A percentile compares a stretch with the other conserved stretches of the same genome.
Evolutionary conservation across 2,329 filamentous ascomycete species (phyloP).

Genomic region (Pseudovirgaria hyperparasitica): DNA sequence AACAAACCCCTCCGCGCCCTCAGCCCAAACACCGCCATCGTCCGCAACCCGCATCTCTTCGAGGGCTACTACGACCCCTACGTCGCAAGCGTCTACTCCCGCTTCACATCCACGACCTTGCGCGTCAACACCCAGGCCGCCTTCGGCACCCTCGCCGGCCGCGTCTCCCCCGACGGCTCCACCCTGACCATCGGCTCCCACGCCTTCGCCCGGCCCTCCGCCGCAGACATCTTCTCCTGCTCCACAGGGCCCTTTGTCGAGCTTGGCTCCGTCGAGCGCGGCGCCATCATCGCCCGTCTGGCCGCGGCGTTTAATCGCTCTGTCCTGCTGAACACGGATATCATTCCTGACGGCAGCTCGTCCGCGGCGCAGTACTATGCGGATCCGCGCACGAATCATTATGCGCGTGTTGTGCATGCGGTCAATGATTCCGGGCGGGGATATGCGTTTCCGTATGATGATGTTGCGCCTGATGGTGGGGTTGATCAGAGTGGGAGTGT

Average conservation of each 20-base stretch:
- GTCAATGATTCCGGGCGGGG: slow-evolving; percentile 47
- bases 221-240: slow-evolving; percentile 52
- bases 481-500: slow-evolving; percentile 43
- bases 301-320: slow-evolving; percentile 64
- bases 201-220: slow-evolving; percentile 7
- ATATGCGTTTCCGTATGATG: slow-evolving; percentile 57
- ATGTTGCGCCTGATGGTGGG: slow-evolving; percentile 46
- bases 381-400: slow-evolving; percentile 38
- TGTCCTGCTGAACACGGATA: slow-evolving; percentile 43
- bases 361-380: slow-evolving; percentile 20
- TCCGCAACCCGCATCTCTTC: slow-evolving; percentile 35
- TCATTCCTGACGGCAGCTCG: slow-evolving; percentile 25
- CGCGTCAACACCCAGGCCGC: slow-evolving; percentile 53
- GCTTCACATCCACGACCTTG: slow-evolving; percentile 33
- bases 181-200: slow-evolving; percentile 29
- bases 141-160: slow-evolving; percentile 40
- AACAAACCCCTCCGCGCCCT: slow-evolving; percentile 26
- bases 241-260: slow-evolving; percentile 48
- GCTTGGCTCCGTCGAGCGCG: slow-evolving; percentile 27
- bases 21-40: slow-evolving; percentile 33
- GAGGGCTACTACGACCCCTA: slow-evolving; percentile 39
- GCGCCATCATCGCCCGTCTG: slow-evolving; percentile 58
- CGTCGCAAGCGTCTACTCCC: slow-evolving; percentile 37
- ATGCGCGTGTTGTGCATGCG: slow-evolving; percentile 47
- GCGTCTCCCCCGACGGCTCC: slow-evolving; percentile 25